phyloP scores from a whole-genome alignment of 192 early-diverging fungal species.

The Dissophora ornata region DNA sequence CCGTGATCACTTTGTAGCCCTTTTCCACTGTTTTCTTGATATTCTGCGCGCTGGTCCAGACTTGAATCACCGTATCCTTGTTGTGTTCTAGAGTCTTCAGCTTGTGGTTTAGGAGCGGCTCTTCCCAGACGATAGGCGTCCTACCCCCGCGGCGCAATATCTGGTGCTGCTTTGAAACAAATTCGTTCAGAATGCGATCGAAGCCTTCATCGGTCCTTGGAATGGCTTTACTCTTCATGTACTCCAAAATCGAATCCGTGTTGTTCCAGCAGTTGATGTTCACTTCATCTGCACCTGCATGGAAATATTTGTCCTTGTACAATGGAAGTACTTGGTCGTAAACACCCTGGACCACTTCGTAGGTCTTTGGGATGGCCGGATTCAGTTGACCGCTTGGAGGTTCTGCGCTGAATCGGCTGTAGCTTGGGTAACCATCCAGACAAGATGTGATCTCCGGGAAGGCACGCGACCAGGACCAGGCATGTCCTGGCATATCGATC shows the following conservation, averaged over 20 bases:
- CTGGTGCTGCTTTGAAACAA: conserved; percentile 62
- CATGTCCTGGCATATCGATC: conserved; percentile 93
- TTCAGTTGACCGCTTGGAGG: conserved; percentile 90
- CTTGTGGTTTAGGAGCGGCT: conserved; percentile 68
- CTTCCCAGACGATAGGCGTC: conserved; percentile 83
- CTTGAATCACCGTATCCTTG: conserved; percentile 76
- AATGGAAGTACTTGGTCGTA: conserved; percentile 72
- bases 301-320: conserved; percentile 79
- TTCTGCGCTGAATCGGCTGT: conserved; percentile 58
- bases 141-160: conserved; percentile 59
- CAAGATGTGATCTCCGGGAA: conserved; percentile 68
- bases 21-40: conserved; percentile 67
- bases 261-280: conserved; percentile 75
- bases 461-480: conserved; percentile 57
- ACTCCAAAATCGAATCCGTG: conserved; percentile 44
- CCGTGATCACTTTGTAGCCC: conserved; percentile 77
- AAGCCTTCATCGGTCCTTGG: conserved; percentile 20
- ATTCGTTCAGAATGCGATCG: conserved; percentile 47
- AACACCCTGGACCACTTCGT: conserved; percentile 69
- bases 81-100: conserved; percentile 54
- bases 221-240: conserved; percentile 38
- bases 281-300: conserved; percentile 85
- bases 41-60: conserved; percentile 73
- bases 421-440: conserved; percentile 67
- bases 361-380: conserved; percentile 71